These are phyloP conservation scores for Cladophialophora immunda DNA, from an alignment of 2,329 filamentous ascomycete species.

Conservation along the genomic window DNA sequence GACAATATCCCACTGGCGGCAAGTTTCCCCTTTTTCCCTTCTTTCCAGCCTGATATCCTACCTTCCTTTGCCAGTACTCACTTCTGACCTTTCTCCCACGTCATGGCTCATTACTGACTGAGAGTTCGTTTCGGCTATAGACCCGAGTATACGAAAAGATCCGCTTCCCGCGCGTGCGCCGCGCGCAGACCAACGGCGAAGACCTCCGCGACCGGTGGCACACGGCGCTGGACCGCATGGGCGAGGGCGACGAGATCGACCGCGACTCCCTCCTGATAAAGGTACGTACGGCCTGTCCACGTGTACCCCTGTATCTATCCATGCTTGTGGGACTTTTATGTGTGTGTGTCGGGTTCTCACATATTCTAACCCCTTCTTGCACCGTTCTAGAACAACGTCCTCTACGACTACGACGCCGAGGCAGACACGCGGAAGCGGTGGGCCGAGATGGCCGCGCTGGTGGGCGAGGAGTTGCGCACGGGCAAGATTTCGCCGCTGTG, in stretches of 20 bases:
- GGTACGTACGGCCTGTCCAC: slow-evolving; percentile 30
- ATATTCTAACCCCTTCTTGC: no score
- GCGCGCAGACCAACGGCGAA: slow-evolving; percentile 59
- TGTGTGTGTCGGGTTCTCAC: no score
- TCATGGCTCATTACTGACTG: neutral
- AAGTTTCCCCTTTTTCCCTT: slow-evolving; percentile 2
- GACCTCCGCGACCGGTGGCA: slow-evolving; percentile 62
- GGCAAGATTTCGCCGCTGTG: slow-evolving; percentile 53
- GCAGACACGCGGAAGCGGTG: slow-evolving; percentile 54
- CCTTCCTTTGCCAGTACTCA: neutral
- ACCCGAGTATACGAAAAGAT: slow-evolving; percentile 49
- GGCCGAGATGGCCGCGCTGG: slow-evolving; percentile 51
- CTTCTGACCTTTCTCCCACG: neutral
- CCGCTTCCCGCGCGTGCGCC: slow-evolving; percentile 51
- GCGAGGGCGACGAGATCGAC: slow-evolving; percentile 56
- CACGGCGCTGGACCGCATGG: slow-evolving; percentile 57
- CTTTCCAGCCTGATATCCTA: no score
- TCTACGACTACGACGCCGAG: slow-evolving; percentile 60
- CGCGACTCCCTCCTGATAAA: slow-evolving; percentile 57
- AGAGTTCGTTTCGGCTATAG: slow-evolving; percentile 35
- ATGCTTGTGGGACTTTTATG: no score
- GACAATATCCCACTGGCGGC: slow-evolving; percentile 35
- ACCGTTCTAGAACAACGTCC: slow-evolving; percentile 54
- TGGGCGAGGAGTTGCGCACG: slow-evolving; percentile 47
- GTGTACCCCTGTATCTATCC: neutral